Conservation (phyloP, 2,329 filamentous ascomycete species). For the Pyrenochaeta sp. region DNA sequence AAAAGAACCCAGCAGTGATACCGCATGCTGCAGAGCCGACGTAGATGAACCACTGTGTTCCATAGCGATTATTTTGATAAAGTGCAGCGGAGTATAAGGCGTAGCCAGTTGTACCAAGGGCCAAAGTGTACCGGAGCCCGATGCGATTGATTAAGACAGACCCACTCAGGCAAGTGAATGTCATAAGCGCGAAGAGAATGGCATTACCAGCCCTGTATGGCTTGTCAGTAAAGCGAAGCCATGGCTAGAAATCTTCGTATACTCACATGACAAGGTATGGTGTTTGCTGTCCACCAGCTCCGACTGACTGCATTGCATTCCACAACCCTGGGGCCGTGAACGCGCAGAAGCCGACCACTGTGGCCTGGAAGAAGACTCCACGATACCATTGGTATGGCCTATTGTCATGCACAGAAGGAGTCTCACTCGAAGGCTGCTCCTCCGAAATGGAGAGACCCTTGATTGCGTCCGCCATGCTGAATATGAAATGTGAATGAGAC, state of each 20-base stretch:
- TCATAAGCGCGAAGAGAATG: slow-evolving; percentile 48
- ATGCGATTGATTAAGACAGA: slow-evolving; percentile 19
- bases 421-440: not conserved
- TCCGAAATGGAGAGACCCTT: not conserved
- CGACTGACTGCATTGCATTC: slow-evolving; percentile 44
- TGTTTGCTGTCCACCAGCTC: slow-evolving; percentile 39
- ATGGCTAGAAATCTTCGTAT: not conserved
- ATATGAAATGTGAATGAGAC: not conserved
- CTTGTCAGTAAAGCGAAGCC: not conserved
- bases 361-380: slow-evolving; percentile 41
- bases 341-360: slow-evolving; percentile 28
- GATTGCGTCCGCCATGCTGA: not conserved
- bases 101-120: slow-evolving; percentile 48
- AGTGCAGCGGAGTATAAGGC: slow-evolving; percentile 49
- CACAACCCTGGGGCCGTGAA: slow-evolving; percentile 42
- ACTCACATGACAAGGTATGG: slow-evolving; percentile 41
- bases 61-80: slow-evolving; percentile 49
- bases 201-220: slow-evolving; percentile 44
- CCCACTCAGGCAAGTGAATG: slow-evolving; percentile 46
- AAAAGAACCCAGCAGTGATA: slow-evolving; percentile 33
- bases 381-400: slow-evolving; percentile 27
- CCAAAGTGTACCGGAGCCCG: slow-evolving; percentile 34
- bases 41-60: slow-evolving; percentile 34
- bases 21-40: slow-evolving; percentile 34
- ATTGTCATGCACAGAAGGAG: not conserved